A percentile compares a stretch with the other conserved stretches of the same genome.
Evolutionary conservation across 225 moss, liverwort and hornwort species (phyloP).

Genomic region (Marchantia polymorpha): DNA sequence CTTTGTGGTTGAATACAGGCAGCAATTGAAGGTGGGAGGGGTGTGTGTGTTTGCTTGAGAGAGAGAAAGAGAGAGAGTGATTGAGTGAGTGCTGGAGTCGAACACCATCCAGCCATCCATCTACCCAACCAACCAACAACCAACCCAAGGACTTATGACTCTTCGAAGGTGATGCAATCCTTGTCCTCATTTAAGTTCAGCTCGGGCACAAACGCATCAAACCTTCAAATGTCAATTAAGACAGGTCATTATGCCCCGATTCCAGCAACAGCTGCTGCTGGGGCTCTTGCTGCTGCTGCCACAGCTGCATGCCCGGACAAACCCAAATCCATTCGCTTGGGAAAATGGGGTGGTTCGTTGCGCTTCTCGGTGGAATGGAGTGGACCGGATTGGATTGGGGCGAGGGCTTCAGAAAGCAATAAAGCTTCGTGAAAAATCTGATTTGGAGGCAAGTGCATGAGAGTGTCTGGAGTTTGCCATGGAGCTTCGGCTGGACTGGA

Average conservation of each 20-base stretch:
- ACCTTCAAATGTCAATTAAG: background rate
- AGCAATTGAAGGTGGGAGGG: too few relatives aligned
- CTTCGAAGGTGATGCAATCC: background rate
- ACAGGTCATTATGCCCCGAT: background rate
- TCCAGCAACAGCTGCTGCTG: background rate
- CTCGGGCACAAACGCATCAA: background rate
- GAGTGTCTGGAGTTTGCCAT: background rate
- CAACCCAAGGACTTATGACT: background rate
- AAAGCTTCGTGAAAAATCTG: background rate
- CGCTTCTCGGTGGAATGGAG: background rate
- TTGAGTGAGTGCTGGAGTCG: background rate
- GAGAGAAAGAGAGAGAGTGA: too few relatives aligned
- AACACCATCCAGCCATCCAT: background rate
- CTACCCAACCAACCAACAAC: background rate
- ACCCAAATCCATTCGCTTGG: background rate
- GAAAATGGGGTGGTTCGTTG: background rate
- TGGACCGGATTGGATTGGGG: background rate
- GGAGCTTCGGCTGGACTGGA: background rate
- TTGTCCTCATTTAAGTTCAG: background rate
- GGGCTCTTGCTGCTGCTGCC: background rate
- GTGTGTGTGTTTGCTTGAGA: too few relatives aligned
- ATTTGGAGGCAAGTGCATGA: background rate
- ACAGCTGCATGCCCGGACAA: background rate
- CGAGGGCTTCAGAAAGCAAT: background rate
- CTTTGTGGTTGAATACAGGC: too few relatives aligned